phyloP scores from a whole-genome alignment of 106 monocot genomes.

The Acorus calamus region DNA sequence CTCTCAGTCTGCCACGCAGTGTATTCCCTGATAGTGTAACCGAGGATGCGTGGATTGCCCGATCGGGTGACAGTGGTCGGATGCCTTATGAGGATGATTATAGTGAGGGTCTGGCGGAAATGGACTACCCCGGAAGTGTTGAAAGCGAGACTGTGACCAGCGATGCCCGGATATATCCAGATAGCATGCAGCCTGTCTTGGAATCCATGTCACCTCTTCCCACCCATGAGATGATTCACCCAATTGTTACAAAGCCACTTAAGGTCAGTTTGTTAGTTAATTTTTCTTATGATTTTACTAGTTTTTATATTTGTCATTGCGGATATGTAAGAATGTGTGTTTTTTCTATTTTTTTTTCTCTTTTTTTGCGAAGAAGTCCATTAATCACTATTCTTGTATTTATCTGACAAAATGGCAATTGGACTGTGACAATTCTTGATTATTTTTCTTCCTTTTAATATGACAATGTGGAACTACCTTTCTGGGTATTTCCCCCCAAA shows the following conservation, averaged over 20 bases:
- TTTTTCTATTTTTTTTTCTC: too few species aligned
- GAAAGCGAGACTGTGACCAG: constrained; percentile 11
- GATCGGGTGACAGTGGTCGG: constrained; percentile 47
- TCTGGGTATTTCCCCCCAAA: too few species aligned
- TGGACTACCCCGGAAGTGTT: constrained; percentile 1
- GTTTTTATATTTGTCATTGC: too few species aligned
- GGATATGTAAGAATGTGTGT: too few species aligned
- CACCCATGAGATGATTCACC: constrained; percentile 18
- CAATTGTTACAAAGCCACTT: constrained; percentile 16
- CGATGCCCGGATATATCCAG: constrained; percentile 4
- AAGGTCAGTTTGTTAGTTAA: constrained; percentile 4
- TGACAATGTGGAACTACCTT: too few species aligned
- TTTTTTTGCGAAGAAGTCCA: too few species aligned
- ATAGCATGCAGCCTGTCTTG: neutral
- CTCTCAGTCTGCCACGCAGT: constrained; percentile 35
- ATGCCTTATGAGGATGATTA: constrained; percentile 10
- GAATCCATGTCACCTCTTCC: constrained; percentile 18
- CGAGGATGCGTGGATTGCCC: constrained; percentile 36
- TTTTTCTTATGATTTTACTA: neutral
- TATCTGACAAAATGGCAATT: too few species aligned
- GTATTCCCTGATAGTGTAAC: constrained; percentile 27
- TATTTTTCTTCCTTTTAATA: too few species aligned
- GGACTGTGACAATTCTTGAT: too few species aligned
- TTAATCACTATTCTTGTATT: too few species aligned
- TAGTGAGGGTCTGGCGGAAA: neutral